Evolutionary conservation across 768 basidiomycete species (phyloP), one percentile per base, ranked within the genome.

Genomic region (Holtermanniella nyarrowii): DNA sequence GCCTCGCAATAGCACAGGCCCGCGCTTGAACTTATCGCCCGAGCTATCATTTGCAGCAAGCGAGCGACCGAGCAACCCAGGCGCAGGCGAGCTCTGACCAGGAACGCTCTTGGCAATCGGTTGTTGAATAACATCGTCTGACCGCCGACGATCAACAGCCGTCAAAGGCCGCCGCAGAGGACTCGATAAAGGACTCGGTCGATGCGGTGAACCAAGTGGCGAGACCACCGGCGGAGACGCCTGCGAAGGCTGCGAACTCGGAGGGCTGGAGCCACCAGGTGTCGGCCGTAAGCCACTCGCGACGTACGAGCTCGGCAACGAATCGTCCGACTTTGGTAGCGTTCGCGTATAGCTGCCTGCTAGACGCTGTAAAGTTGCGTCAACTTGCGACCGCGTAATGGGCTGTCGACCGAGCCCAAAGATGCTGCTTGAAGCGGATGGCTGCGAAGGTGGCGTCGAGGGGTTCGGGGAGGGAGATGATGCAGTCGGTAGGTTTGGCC

Each of bases 391-490:
- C 18, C 60, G 50, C 2, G 69, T 71, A 48, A 69, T 44, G 1
- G 66, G 69, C 39, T 56, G 53, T 27, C 69, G 45, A 23, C 44
- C 49, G 20, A 13, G 21, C 26, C 3, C 18, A n/a, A 13, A 23
- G 5, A 43, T 26, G 5, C 53, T 41, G 21, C 55, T 47, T 18
- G 59, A 16, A 3, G 27, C 43, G 11, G 59, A 49, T 2, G 55
- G 39, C n/a, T 53, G 47, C 13, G 62, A 57, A 3, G 61, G 57
- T 0, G 61, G 46, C 4, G 39, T 37, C 3, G 60, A 59, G 0
- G 65, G 58, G 1, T 24, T 50, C 11, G 68, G 68, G 0, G 68
- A 51, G 1, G 66, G 66, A 1, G 68, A 70, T 1, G 68, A 68
- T 3, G 66, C 61, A 14, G 61, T 59, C 3, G 68, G 68, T 10